Evolutionary conservation across 257 asterid species (phyloP), one percentile per base, ranked within the genome.

Genomic region (Solanum sparsipilum): DNA sequence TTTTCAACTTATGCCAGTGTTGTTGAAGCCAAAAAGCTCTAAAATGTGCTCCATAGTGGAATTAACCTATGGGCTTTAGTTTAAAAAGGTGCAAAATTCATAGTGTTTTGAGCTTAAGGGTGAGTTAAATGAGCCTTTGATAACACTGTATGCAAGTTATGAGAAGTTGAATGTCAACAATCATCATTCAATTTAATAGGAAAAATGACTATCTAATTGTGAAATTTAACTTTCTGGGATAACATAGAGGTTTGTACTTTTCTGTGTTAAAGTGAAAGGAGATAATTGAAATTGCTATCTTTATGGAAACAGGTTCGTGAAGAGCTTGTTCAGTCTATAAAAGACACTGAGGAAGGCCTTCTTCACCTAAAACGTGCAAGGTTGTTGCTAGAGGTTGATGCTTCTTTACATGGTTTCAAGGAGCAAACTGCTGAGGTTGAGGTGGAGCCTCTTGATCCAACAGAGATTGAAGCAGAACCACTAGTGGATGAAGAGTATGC

Each of bases 281-380:
- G 67, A 46, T 83, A 44, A 56, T 86, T 89, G 68, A 85, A 48
- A 70, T 87, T 44, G 81, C 15, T 63, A 13, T 48, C 21, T 82
- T 44, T 63, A 15, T 74, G 46, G 29, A 75, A 27, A 84, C 88
- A 96, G 98, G 92, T 97, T 87, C 95, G 90, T 27, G 93, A 84
- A 6, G 99, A 97, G 94, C 98, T 95, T 89, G 93, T 93, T 75
- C 94, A 91, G 92, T 91, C 95, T 81, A 93, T 96, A 58, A 91
- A 91, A 91, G 98, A 96, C 87, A 95, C 94, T 56, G 98, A 97
- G 90, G 97, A 97, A 91, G 98, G 98, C 83, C 98, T 97, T 68
- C 93, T 96, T 86, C 96, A 96, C 79, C 93, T 97, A 83, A 97
- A 97, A 90, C 94, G 90, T 70, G 95, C 95, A 29, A 93, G 98